A percentile compares a stretch with the other conserved stretches of the same genome.
phyloP scores from a whole-genome alignment of 1,139 yeast genomes.

The Nakaseomyces bracarensis region DNA sequence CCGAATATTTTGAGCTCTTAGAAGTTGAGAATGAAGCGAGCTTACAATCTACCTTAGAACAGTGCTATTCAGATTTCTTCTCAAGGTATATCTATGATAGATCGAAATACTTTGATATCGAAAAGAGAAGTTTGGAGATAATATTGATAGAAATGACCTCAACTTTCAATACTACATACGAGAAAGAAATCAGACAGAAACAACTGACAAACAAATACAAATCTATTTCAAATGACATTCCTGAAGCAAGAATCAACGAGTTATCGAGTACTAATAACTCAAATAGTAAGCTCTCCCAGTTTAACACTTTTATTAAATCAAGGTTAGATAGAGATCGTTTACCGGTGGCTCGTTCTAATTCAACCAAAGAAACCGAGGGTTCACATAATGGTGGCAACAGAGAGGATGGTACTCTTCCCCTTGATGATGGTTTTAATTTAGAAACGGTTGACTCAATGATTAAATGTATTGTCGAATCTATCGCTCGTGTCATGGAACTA shows the following conservation, averaged over 20 bases:
- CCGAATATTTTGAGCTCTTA: slow-evolving; percentile 42
- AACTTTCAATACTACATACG: slow-evolving; percentile 45
- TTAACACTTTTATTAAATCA: slow-evolving; percentile 35
- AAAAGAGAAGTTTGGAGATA: slow-evolving; percentile 61
- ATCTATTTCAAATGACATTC: slow-evolving; percentile 11
- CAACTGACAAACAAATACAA: slow-evolving; percentile 37
- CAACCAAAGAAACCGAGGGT: background rate
- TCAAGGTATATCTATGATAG: slow-evolving; percentile 61
- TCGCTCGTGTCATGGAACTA: slow-evolving; percentile 71
- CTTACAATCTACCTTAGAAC: slow-evolving; percentile 53
- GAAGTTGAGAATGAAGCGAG: slow-evolving; percentile 42
- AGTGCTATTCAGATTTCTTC: slow-evolving; percentile 63
- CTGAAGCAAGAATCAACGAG: slow-evolving; percentile 6
- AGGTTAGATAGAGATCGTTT: slow-evolving; percentile 34
- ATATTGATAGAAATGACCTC: slow-evolving; percentile 45
- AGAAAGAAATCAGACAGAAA: slow-evolving; percentile 42
- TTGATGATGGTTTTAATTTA: slow-evolving; percentile 33
- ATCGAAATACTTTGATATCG: slow-evolving; percentile 57
- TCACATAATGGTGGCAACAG: background rate
- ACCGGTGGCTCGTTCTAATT: slow-evolving; percentile 24
- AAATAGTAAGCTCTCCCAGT: slow-evolving; percentile 32
- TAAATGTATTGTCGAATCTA: slow-evolving; percentile 67
- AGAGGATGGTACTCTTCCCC: slow-evolving; percentile 4
- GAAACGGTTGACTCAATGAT: slow-evolving; percentile 54
- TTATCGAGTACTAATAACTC: slow-evolving; percentile 10